Base-by-base conservation (phyloP, 768 basidiomycete species). In the Boletus tomentosulus region DNA sequence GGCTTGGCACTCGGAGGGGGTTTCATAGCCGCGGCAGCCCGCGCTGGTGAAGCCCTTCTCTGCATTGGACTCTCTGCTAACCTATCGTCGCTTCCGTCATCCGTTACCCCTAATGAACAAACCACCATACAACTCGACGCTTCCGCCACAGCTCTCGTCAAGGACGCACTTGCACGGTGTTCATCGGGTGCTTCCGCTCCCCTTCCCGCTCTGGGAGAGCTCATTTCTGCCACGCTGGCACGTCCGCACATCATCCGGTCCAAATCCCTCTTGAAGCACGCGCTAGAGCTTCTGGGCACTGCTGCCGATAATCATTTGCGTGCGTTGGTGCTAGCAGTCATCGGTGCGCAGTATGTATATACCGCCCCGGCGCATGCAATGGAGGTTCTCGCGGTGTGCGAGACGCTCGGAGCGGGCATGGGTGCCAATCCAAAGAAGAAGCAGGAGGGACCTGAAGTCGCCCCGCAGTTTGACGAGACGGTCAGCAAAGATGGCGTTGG, bases 291-390 rank as follows among this genome's bases (percentile, higher is more conserved):
- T 13, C 79, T 83, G 0, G 83, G 79, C 1, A 60, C 66, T 1
- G 76, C 85, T 3, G 81, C 78, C 19, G 89, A 91, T 56, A 91
- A 89, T 57, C 80, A 90, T 62, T 70, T 89, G 19, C 84, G 87
- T 9, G 86, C 86, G 12, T 71, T 89, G 1, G 74, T 89, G 3
- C 73, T 91, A 16, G 81, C 85, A 3, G 75, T 90, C 16, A 78
- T 85, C 11, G 77, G 87, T 1, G 77, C 84, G 27, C 85, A 89
- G 57, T 91, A 89, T 56, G 61, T 86, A 27, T 80, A 88, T 52
- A 89, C 89, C 0, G 79, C 86, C 0, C 75, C 75, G 3, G 81
- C 83, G n/a, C 83, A 89, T 56, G 87, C 89, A 6, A 73, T 76
- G 62, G 72, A 76, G 50, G 86, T 89, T 74, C 69, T 92, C 1